Evolutionary conservation across 1,284 basidiomycete species (phyloP), one percentile per base, ranked within the genome.

Genomic region (Heliocybe sulcata): DNA sequence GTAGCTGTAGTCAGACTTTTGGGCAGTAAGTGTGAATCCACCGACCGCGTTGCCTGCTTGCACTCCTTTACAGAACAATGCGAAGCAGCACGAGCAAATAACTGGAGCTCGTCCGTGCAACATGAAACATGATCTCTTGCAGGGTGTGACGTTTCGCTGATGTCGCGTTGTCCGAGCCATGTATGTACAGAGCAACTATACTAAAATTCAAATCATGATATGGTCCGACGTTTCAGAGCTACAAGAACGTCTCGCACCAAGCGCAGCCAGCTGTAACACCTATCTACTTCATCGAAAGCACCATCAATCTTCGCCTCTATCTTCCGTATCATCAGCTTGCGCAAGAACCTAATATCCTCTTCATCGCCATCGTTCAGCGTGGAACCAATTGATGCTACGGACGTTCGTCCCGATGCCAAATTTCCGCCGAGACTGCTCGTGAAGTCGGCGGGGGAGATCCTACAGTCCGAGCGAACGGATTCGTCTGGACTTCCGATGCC

Each of bases 201-300:
- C n/a, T n/a, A n/a, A n/a, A n/a, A n/a, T n/a, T n/a, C n/a, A n/a
- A n/a, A n/a, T n/a, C n/a, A n/a, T n/a, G n/a, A n/a, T n/a, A n/a
- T n/a, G n/a, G 77, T 73, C 57, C 75, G 70, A 57, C 74, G 69
- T 64, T 80, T 80, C 45, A 85, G 74, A 53, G 78, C 78, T 45
- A 76, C 72, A 29, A 86, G 72, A 42, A 80, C 79, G 54, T 81
- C 82, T 61, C 79, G 82, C 56, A 87, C 77, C 55, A 86, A 77
- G 47, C 76, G 72, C 29, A 86, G 65, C 83, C 87, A 87, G 2
- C 69, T 67, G 23, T 72, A 70, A 45, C 75, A 73, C 60, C 77
- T 79, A 57, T 87, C 82, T 45, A 87, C 71, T 66, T 87, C 76
- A 60, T 87, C 84, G 66, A 82, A 76, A 45, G 85, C 77, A 26